Evolutionary conservation across 345 rosid genomes (phyloP).

Genomic region (Eucalyptus dawsonii): DNA sequence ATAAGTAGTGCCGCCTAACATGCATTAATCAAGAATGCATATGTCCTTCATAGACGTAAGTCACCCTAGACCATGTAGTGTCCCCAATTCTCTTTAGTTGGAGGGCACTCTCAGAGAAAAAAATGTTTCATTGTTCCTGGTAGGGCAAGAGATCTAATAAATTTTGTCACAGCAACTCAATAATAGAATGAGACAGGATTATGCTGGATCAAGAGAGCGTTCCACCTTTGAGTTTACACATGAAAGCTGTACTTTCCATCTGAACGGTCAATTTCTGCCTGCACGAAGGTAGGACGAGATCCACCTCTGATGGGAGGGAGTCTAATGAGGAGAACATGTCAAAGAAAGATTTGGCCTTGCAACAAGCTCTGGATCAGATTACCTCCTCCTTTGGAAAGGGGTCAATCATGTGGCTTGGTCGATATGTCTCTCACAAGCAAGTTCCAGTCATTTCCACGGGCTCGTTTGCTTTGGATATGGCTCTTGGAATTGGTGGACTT

Average conservation of each 20-base stretch:
- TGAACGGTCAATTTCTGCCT: background rate
- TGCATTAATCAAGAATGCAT: background rate
- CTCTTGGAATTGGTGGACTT: slow-evolving; percentile 84
- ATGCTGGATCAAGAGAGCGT: background rate
- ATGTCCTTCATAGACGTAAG: background rate
- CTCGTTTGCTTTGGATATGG: slow-evolving; percentile 73
- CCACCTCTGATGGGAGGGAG: slow-evolving; percentile 69
- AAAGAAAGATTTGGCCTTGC: slow-evolving; percentile 70
- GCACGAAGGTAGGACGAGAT: slow-evolving; percentile 44
- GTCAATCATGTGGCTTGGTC: slow-evolving; percentile 88
- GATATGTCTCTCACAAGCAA: slow-evolving; percentile 41
- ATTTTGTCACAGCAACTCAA: background rate
- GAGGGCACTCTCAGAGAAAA: background rate
- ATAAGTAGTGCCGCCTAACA: background rate
- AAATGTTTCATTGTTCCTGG: background rate
- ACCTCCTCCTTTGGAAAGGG: slow-evolving; percentile 81
- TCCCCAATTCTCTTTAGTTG: background rate
- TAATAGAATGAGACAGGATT: background rate
- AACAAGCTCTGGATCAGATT: slow-evolving; percentile 85
- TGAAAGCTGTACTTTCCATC: background rate
- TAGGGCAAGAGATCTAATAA: background rate
- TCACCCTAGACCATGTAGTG: background rate
- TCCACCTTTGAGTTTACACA: background rate
- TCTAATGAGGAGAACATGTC: slow-evolving; percentile 62
- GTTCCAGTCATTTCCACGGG: slow-evolving; percentile 86